Percentiles rank a stretch among this genome's conserved stretches.
These are phyloP conservation scores for Xylaria polymorpha DNA, from an alignment of 2,329 filamentous ascomycete species.

Conservation along the genomic window DNA sequence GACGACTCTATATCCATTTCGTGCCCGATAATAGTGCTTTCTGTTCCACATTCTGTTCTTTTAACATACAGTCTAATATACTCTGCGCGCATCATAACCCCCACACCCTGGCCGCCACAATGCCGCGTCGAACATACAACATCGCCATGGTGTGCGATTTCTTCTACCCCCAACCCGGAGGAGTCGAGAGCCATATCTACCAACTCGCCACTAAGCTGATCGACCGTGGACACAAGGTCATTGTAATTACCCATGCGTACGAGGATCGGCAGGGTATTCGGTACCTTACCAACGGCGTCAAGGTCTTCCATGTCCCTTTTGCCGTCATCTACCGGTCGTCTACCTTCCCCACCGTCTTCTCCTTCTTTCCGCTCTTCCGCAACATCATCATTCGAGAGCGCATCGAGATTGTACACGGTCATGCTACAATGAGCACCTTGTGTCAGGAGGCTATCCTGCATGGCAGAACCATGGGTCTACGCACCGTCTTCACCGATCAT, in stretches of 20 bases:
- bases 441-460: slow-evolving; percentile 96
- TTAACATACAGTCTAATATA: neutral
- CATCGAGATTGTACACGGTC: slow-evolving; percentile 98
- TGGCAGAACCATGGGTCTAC: slow-evolving; percentile 92
- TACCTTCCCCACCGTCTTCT: slow-evolving; percentile 97
- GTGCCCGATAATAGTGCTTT: neutral
- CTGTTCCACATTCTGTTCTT: too few species aligned
- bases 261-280: slow-evolving; percentile 89
- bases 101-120: slow-evolving; percentile 50
- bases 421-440: slow-evolving; percentile 90
- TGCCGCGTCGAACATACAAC: slow-evolving; percentile 70
- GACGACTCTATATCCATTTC: neutral
- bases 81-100: slow-evolving; percentile 10
- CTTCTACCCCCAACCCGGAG: slow-evolving; percentile 98
- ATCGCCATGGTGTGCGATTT: slow-evolving; percentile 98
- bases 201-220: slow-evolving; percentile 96
- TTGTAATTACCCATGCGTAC: slow-evolving; percentile 97
- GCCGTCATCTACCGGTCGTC: slow-evolving; percentile 93
- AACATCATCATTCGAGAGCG: slow-evolving; percentile 95
- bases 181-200: slow-evolving; percentile 98
- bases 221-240: slow-evolving; percentile 96
- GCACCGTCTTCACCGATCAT: slow-evolving; percentile 97
- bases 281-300: slow-evolving; percentile 96
- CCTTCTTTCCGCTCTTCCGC: slow-evolving; percentile 96
- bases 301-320: slow-evolving; percentile 98